Evolutionary conservation across 2,329 filamentous ascomycete genomes (phyloP).

Genomic region (Aureobasidium sp.): DNA sequence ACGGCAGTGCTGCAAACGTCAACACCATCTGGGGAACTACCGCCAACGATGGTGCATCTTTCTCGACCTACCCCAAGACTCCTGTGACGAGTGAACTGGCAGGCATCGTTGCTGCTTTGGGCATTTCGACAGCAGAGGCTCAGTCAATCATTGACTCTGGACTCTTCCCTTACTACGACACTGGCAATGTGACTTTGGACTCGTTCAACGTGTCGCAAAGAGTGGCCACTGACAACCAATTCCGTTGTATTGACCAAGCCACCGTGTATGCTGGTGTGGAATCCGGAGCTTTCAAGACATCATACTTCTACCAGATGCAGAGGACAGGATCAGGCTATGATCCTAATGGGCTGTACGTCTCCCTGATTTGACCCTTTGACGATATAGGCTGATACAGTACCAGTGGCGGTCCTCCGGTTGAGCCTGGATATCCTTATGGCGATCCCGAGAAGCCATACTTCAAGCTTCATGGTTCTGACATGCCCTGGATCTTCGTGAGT

Average conservation of each 20-base stretch:
- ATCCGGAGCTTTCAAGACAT: constrained; percentile 38
- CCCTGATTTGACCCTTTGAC: no score
- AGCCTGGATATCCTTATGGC: constrained; percentile 34
- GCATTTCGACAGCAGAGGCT: constrained; percentile 35
- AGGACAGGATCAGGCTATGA: constrained; percentile 46
- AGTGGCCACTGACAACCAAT: constrained; percentile 50
- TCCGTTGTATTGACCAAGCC: constrained; percentile 53
- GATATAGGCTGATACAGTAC: not conserved
- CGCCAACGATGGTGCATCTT: constrained; percentile 48
- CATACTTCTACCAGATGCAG: constrained; percentile 55
- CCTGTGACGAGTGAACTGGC: constrained; percentile 35
- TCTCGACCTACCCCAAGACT: constrained; percentile 41
- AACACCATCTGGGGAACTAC: constrained; percentile 49
- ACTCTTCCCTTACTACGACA: constrained; percentile 44
- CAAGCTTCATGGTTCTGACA: constrained; percentile 50
- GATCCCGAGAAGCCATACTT: constrained; percentile 47
- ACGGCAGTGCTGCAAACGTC: constrained; percentile 40
- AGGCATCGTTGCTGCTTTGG: constrained; percentile 38
- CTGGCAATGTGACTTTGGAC: constrained; percentile 45
- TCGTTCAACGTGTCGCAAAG: constrained; percentile 49
- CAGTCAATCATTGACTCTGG: constrained; percentile 35
- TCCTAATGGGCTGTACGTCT: constrained; percentile 39
- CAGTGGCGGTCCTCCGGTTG: constrained; percentile 36
- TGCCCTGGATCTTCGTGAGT: constrained; percentile 45
- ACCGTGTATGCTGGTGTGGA: constrained; percentile 45